Percentiles rank a stretch among this genome's conserved stretches.
These are phyloP conservation scores for Salix exigua DNA, from an alignment of 345 rosid species.

Conservation along the genomic window DNA sequence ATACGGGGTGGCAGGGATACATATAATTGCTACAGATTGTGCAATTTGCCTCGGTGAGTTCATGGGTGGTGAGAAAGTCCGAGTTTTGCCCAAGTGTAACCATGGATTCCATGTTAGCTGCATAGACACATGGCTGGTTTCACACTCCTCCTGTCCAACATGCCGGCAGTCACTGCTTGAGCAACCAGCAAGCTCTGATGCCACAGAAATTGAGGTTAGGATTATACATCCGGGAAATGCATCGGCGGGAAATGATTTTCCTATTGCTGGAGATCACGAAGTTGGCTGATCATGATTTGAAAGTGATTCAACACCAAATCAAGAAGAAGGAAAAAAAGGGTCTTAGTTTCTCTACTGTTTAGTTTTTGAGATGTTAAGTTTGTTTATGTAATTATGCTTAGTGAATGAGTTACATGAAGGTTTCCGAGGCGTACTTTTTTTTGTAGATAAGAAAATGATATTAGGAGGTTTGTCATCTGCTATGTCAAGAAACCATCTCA, in stretches of 20 bases:
- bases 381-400: slow-evolving; percentile 4
- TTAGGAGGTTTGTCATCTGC: background rate
- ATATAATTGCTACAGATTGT: slow-evolving; percentile 15
- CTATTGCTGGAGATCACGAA: slow-evolving; percentile 3
- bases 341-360: background rate
- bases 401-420: background rate
- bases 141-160: slow-evolving; percentile 28
- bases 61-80: slow-evolving; percentile 19
- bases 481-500: background rate
- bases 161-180: slow-evolving; percentile 23
- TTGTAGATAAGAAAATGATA: background rate
- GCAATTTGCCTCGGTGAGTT: slow-evolving; percentile 27
- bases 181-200: slow-evolving; percentile 9
- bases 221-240: background rate
- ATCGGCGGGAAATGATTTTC: background rate
- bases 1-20: slow-evolving; percentile 10
- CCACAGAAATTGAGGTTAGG: background rate
- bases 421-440: background rate
- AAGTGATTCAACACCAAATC: background rate
- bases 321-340: background rate
- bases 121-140: slow-evolving; percentile 23
- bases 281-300: slow-evolving; percentile 2
- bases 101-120: slow-evolving; percentile 27
- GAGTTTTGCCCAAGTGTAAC: slow-evolving; percentile 20
- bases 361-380: background rate